A percentile compares a stretch with the other conserved stretches of the same genome.
These are phyloP conservation scores for Russula lepida DNA, from an alignment of 768 basidiomycete species.

Conservation along the genomic window DNA sequence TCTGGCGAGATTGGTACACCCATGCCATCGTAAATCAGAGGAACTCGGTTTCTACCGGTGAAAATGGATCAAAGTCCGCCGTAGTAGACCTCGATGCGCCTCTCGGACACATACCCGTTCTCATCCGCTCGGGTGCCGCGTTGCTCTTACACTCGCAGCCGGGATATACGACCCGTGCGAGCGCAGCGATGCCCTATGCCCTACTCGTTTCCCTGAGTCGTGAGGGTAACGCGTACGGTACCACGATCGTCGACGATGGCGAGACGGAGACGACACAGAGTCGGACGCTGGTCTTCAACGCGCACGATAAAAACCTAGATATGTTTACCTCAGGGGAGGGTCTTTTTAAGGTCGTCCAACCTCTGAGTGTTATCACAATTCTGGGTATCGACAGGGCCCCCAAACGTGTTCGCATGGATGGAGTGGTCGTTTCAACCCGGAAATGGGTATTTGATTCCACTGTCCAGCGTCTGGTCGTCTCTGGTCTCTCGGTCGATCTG, in stretches of 20 bases:
- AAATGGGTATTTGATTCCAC: constrained; percentile 9
- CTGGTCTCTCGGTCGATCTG: constrained; percentile 7
- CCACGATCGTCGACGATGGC: constrained; percentile 66
- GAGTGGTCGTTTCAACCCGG: not conserved
- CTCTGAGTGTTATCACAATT: constrained; percentile 45
- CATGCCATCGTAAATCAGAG: constrained; percentile 42
- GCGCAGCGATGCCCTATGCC: constrained; percentile 50
- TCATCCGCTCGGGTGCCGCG: constrained; percentile 60
- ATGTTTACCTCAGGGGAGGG: constrained; percentile 33
- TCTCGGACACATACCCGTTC: constrained; percentile 67
- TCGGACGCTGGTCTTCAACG: constrained; percentile 40
- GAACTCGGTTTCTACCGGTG: constrained; percentile 22
- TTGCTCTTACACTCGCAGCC: constrained; percentile 55
- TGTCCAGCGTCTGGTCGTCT: constrained; percentile 13
- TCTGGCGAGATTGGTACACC: constrained; percentile 72
- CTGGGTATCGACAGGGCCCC: constrained; percentile 36
- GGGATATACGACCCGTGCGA: constrained; percentile 61
- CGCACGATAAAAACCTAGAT: constrained; percentile 28
- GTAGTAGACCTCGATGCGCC: constrained; percentile 51
- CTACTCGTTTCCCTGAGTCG: constrained; percentile 49
- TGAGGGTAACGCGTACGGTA: constrained; percentile 45
- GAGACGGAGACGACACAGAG: constrained; percentile 38
- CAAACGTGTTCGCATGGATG: not conserved
- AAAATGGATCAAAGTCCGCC: constrained; percentile 19
- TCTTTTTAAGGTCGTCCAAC: constrained; percentile 38